Evolutionary conservation across 2,329 filamentous ascomycete species (phyloP).

Genomic region (Xylariaceae sp.): DNA sequence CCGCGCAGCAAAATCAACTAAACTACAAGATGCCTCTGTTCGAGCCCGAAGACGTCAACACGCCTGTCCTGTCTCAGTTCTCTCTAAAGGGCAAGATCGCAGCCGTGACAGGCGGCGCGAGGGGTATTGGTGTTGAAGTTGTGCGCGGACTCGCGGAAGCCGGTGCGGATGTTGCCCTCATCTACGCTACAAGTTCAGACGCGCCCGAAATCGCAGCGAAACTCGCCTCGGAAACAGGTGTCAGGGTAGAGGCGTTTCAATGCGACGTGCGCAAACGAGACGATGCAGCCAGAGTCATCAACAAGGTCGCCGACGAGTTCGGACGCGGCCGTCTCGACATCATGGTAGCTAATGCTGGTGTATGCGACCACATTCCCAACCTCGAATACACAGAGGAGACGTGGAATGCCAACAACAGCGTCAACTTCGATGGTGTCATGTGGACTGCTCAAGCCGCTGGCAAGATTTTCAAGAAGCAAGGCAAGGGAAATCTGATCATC

Average conservation of each 20-base stretch:
- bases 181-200: conserved; percentile 30
- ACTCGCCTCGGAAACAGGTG: conserved; percentile 9
- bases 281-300: conserved; percentile 29
- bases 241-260: conserved; percentile 9
- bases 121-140: conserved; percentile 30
- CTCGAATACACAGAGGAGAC: conserved; percentile 38
- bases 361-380: conserved; percentile 34
- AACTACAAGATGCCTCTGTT: conserved; percentile 9
- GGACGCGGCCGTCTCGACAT: conserved; percentile 36
- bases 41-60: conserved; percentile 23
- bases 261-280: conserved; percentile 33
- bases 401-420: conserved; percentile 35
- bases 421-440: conserved; percentile 40
- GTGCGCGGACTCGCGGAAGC: conserved; percentile 28
- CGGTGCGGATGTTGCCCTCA: conserved; percentile 29
- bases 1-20: no score
- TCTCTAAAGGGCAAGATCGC: conserved; percentile 27
- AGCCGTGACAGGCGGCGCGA: conserved; percentile 28
- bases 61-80: conserved; percentile 31
- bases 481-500: conserved; percentile 18
- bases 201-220: conserved; percentile 22
- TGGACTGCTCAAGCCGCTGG: conserved; percentile 41
- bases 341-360: conserved; percentile 40
- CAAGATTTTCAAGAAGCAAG: conserved; percentile 34
- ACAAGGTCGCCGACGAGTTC: conserved; percentile 34